Conservation (phyloP, 2,329 filamentous ascomycete genomes). For the Aspergillus fumigatus region DNA sequence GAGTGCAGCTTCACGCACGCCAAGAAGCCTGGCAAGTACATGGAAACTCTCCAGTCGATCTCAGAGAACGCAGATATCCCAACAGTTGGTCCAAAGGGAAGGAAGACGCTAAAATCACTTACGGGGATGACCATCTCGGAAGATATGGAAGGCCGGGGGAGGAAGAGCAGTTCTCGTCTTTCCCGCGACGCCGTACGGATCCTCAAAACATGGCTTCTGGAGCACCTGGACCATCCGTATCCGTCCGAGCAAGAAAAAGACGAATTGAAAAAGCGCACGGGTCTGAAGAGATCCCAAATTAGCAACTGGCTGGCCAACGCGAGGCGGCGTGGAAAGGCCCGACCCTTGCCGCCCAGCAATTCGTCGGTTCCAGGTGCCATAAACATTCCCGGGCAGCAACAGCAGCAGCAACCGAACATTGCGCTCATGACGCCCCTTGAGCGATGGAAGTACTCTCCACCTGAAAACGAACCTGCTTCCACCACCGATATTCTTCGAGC, state of each 20-base stretch:
- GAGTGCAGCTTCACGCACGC: slow-evolving; percentile 46
- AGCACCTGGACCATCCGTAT: slow-evolving; percentile 78
- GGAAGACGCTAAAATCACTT: slow-evolving; percentile 39
- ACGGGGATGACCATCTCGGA: slow-evolving; percentile 30
- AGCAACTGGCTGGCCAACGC: slow-evolving; percentile 92
- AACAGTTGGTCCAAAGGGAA: slow-evolving; percentile 36
- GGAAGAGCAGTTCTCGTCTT: slow-evolving; percentile 71
- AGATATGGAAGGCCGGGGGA: slow-evolving; percentile 36
- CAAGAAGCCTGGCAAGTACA: slow-evolving; percentile 37
- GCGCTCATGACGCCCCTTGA: slow-evolving; percentile 60
- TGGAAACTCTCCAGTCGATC: slow-evolving; percentile 43
- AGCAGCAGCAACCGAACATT: slow-evolving; percentile 35
- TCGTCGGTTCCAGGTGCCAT: slow-evolving; percentile 69
- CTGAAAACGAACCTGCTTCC: slow-evolving; percentile 64
- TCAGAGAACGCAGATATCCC: slow-evolving; percentile 39
- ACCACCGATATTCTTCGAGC: slow-evolving; percentile 61
- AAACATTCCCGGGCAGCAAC: slow-evolving; percentile 59
- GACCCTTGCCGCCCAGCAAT: slow-evolving; percentile 56
- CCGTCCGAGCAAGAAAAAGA: slow-evolving; percentile 85
- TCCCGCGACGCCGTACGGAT: slow-evolving; percentile 74
- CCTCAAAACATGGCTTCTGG: slow-evolving; percentile 78
- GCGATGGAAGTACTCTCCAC: slow-evolving; percentile 65
- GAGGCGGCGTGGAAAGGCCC: slow-evolving; percentile 73
- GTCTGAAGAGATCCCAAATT: slow-evolving; percentile 77
- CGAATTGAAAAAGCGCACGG: slow-evolving; percentile 70